A percentile compares a stretch with the other conserved stretches of the same genome.
These are phyloP conservation scores for Pichia deserticola DNA, from an alignment of 805 yeast genomes.

Conservation along the genomic window DNA sequence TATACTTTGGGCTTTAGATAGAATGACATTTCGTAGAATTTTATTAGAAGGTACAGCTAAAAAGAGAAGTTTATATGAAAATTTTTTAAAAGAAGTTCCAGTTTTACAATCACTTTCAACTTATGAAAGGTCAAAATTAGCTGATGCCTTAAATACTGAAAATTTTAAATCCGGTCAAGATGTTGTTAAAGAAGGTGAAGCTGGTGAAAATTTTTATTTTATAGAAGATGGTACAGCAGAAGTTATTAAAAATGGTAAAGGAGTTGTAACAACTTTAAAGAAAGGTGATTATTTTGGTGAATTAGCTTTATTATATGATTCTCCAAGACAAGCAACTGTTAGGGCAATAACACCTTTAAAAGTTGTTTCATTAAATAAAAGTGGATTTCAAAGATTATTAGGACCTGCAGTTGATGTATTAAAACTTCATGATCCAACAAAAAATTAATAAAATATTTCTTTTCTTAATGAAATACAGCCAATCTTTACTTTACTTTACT, in stretches of 20 bases:
- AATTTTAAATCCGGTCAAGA: conserved; percentile 60
- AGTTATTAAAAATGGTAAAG: conserved; percentile 55
- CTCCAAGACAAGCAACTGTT: conserved; percentile 92
- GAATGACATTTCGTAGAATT: conserved; percentile 87
- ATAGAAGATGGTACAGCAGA: conserved; percentile 79
- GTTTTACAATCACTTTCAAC: conserved; percentile 64
- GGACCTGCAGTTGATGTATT: conserved; percentile 92
- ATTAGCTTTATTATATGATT: conserved; percentile 82
- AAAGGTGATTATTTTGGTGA: conserved; percentile 97
- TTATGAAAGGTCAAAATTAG: conserved; percentile 83
- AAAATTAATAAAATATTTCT: background rate
- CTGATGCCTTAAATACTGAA: conserved; percentile 87
- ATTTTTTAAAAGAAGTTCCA: conserved; percentile 79
- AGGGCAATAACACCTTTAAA: conserved; percentile 66
- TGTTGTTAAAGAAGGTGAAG: conserved; percentile 82
- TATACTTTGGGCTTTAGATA: conserved; percentile 86
- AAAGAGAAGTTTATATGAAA: conserved; percentile 86
- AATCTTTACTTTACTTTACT: background rate
- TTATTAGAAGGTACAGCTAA: conserved; percentile 83
- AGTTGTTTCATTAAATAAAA: conserved; percentile 87
- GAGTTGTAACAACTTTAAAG: conserved; percentile 50
- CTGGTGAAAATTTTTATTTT: conserved; percentile 66
- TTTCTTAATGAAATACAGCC: no score
- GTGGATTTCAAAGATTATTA: conserved; percentile 86
- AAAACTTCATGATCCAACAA: conserved; percentile 79